A percentile compares a stretch with the other conserved stretches of the same genome.
Evolutionary conservation across 805 yeast genomes (phyloP).

Genomic region (Wickerhamomyces pijperi): DNA sequence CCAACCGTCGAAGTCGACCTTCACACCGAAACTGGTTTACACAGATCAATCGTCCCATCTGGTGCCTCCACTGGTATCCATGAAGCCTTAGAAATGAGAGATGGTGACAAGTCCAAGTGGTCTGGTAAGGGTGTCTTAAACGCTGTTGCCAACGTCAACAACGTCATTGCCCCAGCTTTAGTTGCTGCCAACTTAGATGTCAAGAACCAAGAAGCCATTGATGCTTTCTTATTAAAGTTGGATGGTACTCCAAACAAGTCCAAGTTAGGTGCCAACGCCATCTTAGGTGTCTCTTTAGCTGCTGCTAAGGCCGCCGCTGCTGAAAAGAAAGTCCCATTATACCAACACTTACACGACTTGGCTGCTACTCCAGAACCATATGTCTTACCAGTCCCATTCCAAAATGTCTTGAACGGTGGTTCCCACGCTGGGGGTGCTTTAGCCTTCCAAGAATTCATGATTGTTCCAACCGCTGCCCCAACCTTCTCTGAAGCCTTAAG

Average conservation of each 20-base stretch:
- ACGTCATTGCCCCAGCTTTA: conserved; percentile 88
- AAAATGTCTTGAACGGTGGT: conserved; percentile 98
- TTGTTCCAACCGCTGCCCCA: conserved; percentile 88
- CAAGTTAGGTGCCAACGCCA: conserved; percentile 97
- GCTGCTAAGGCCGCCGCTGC: conserved; percentile 98
- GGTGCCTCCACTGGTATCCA: conserved; percentile 99
- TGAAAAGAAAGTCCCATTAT: conserved; percentile 85
- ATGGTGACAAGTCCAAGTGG: conserved; percentile 96
- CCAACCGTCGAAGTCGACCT: conserved; percentile 99
- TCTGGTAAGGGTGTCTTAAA: conserved; percentile 96
- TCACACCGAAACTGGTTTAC: conserved; percentile 82
- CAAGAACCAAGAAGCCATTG: conserved; percentile 77
- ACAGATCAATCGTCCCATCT: conserved; percentile 97
- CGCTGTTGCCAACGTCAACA: conserved; percentile 95
- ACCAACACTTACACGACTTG: conserved; percentile 79
- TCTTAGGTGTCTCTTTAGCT: conserved; percentile 95
- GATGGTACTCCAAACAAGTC: conserved; percentile 98
- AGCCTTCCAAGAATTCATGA: conserved; percentile 99
- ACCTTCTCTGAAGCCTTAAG: conserved; percentile 92
- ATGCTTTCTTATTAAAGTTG: conserved; percentile 71
- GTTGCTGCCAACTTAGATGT: conserved; percentile 73
- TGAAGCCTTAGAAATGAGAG: conserved; percentile 98
- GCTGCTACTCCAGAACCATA: conserved; percentile 66
- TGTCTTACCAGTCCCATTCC: conserved; percentile 98
- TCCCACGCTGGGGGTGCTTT: conserved; percentile 99